Evolutionary conservation across 352 stramenopile genomes (phyloP).

Genomic region (Globisporangium rhizosaccharum): DNA sequence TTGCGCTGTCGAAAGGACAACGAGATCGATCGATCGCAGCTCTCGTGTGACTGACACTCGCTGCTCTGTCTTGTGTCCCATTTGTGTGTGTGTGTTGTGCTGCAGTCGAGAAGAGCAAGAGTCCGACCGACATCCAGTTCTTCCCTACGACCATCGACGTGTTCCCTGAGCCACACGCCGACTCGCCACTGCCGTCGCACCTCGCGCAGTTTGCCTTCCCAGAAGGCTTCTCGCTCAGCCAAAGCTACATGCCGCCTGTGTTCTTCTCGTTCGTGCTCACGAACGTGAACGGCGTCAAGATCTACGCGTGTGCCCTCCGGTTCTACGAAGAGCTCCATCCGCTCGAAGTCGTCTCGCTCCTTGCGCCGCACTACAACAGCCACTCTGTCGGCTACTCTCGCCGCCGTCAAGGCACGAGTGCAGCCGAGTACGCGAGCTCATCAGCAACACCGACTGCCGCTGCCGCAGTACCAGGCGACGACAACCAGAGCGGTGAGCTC

Average conservation of each 20-base stretch:
- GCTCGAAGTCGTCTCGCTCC: slow-evolving; percentile 70
- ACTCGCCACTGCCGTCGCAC: slow-evolving; percentile 54
- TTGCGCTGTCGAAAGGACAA: background rate
- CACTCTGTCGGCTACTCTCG: slow-evolving; percentile 22
- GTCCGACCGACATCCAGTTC: slow-evolving; percentile 67
- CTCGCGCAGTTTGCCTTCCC: slow-evolving; percentile 80
- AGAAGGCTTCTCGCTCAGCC: slow-evolving; percentile 58
- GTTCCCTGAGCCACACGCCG: slow-evolving; percentile 54
- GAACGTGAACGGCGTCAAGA: slow-evolving; percentile 73
- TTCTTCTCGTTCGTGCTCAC: slow-evolving; percentile 86
- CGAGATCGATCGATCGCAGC: background rate
- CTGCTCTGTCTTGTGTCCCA: background rate
- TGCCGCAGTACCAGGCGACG: slow-evolving; percentile 9
- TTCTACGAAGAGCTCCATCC: slow-evolving; percentile 82
- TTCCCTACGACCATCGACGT: slow-evolving; percentile 54
- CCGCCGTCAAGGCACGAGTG: slow-evolving; percentile 5
- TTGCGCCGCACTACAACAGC: slow-evolving; percentile 47
- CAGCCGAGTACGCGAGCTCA: slow-evolving; percentile 6
- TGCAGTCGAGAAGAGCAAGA: slow-evolving; percentile 67
- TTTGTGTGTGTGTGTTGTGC: background rate
- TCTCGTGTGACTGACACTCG: slow-evolving; percentile 1
- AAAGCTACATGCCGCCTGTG: slow-evolving; percentile 46
- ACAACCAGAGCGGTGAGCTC: slow-evolving; percentile 46
- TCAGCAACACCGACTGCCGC: background rate
- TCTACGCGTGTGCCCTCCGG: slow-evolving; percentile 73